A percentile compares a stretch with the other conserved stretches of the same genome.
Conservation (phyloP, 371 early-diverging fungal genomes). For the Mortierella sp. region DNA sequence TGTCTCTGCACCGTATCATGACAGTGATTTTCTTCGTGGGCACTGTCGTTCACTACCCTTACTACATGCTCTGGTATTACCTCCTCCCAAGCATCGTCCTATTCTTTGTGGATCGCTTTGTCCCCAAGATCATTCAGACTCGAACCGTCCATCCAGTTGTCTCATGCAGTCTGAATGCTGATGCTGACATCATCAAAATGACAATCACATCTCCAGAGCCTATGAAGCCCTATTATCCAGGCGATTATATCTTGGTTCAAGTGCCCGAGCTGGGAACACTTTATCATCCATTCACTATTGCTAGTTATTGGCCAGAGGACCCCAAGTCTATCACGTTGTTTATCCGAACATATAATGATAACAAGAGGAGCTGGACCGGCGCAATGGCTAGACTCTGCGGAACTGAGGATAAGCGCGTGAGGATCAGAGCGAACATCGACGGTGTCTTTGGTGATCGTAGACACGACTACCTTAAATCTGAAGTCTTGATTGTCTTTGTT, state of each 20-base stretch:
- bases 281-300: conserved; percentile 57
- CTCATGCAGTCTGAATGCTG: conserved; percentile 35
- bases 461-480: conserved; percentile 51
- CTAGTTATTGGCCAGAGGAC: conserved; percentile 54
- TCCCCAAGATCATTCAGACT: conserved; percentile 47
- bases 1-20: conserved; percentile 36
- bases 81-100: conserved; percentile 39
- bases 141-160: conserved; percentile 38
- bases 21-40: conserved; percentile 39
- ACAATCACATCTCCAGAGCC: conserved; percentile 37
- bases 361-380: conserved; percentile 33
- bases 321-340: conserved; percentile 40
- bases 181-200: conserved; percentile 45
- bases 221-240: conserved; percentile 51
- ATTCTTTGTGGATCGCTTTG: conserved; percentile 46
- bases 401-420: conserved; percentile 32
- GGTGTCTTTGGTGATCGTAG: conserved; percentile 56
- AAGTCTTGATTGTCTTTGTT: conserved; percentile 37
- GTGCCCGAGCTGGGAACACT: conserved; percentile 29
- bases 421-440: conserved; percentile 37
- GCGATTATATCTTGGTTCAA: conserved; percentile 46
- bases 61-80: conserved; percentile 54
- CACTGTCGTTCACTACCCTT: conserved; percentile 44
- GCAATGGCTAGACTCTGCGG: conserved; percentile 41
- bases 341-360: conserved; percentile 35